Percentiles rank a stretch among this genome's conserved stretches.
phyloP scores from a whole-genome alignment of 1,284 basidiomycete species.

The Quambalaria eucalypti region DNA sequence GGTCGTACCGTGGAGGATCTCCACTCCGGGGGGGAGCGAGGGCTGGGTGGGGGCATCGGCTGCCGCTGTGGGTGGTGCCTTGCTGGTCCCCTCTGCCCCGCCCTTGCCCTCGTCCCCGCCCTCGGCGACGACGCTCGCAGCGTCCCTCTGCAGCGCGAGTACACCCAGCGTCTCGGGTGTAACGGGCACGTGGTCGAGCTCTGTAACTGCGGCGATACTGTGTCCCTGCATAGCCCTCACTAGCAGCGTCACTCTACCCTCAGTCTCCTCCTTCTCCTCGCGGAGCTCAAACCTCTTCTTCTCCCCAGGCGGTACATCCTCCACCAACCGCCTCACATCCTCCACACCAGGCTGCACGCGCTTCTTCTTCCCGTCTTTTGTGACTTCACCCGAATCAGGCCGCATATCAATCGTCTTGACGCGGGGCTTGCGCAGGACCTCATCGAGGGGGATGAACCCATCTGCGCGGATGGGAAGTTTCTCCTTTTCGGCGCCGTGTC shows the following conservation, averaged over 20 bases:
- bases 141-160: background rate
- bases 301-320: conserved; percentile 15
- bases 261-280: conserved; percentile 4
- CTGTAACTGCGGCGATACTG: conserved; percentile 55
- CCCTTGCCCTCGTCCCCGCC: background rate
- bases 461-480: conserved; percentile 65
- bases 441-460: conserved; percentile 66
- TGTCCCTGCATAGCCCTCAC: conserved; percentile 87
- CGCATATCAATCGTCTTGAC: conserved; percentile 32
- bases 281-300: conserved; percentile 39
- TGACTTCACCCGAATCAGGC: background rate
- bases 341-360: conserved; percentile 10
- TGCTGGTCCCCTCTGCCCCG: background rate
- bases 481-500: conserved; percentile 72
- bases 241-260: too few relatives aligned
- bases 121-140: too few relatives aligned
- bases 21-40: background rate
- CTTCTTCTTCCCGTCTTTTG: conserved; percentile 8
- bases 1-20: conserved; percentile 35
- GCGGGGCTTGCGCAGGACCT: conserved; percentile 45
- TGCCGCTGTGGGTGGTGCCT: background rate
- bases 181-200: conserved; percentile 17
- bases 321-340: conserved; percentile 25
- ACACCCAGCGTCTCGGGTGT: conserved; percentile 19
- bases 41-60: conserved; percentile 1